These are phyloP conservation scores for Parietaria judaica DNA, from an alignment of 306 rosid genomes.

Conservation along the genomic window DNA sequence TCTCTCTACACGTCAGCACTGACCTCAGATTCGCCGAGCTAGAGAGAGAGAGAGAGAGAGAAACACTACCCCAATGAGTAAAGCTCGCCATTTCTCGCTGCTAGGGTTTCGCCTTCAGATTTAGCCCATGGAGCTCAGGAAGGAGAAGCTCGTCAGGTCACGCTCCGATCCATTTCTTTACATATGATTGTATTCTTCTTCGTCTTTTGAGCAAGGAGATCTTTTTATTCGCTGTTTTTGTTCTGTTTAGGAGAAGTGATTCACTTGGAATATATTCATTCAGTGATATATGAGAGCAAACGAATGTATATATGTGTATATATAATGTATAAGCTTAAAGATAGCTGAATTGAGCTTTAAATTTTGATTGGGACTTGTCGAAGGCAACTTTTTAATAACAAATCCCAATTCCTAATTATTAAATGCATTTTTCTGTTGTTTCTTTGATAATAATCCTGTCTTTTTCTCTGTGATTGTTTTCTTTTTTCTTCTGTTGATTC, in stretches of 20 bases:
- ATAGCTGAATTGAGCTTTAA: not conserved
- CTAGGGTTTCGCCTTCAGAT: conserved; percentile 29
- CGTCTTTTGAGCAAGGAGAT: not conserved
- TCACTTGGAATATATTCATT: not conserved
- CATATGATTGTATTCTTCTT: not conserved
- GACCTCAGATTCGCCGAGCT: conserved; percentile 17
- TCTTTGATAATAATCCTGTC: no score
- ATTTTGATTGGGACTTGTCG: not conserved
- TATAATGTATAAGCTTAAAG: not conserved
- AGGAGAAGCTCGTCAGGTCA: conserved; percentile 74
- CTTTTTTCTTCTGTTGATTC: no score
- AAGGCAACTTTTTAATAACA: not conserved
- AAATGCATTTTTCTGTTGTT: not conserved
- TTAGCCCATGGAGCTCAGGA: conserved; percentile 52
- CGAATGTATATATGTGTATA: not conserved
- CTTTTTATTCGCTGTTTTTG: not conserved
- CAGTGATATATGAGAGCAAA: not conserved
- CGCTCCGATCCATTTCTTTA: not conserved
- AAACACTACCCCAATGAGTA: not conserved
- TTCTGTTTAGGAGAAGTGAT: not conserved
- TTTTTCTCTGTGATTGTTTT: no score
- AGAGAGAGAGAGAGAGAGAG: not conserved
- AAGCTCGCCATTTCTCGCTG: not conserved
- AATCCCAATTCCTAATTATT: not conserved
- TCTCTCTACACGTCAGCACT: not conserved